Conservation (phyloP, 176 grass and related monocot species). For the Echinochloa phyllopogon region DNA sequence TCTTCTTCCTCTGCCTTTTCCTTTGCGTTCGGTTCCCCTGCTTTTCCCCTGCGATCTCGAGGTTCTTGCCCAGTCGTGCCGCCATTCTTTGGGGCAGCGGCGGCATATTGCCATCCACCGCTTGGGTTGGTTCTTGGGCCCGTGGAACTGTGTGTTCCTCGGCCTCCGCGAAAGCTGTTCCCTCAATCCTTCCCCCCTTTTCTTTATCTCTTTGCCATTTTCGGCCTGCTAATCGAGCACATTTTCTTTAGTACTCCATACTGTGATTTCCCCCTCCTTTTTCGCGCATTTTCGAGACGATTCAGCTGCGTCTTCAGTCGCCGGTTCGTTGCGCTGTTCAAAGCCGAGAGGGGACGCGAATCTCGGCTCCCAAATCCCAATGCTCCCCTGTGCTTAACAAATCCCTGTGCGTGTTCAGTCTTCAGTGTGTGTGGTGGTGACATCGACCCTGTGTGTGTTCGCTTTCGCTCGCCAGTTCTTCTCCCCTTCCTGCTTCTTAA, state of each 20-base stretch:
- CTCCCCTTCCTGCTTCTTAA: conserved; percentile 49
- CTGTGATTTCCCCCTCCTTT: background rate
- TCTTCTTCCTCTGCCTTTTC: background rate
- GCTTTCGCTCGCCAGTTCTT: conserved; percentile 39
- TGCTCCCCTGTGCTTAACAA: conserved; percentile 4
- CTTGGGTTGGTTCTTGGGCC: conserved; percentile 22
- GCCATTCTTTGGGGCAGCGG: background rate
- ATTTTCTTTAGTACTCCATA: background rate
- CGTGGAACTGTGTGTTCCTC: conserved; percentile 32
- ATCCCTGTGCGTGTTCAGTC: background rate
- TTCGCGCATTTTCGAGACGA: conserved; percentile 3
- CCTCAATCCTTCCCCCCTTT: background rate
- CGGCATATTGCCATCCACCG: background rate
- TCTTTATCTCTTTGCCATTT: conserved; percentile 3
- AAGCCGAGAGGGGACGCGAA: background rate
- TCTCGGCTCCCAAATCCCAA: conserved; percentile 36
- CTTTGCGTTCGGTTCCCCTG: background rate
- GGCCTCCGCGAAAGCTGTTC: conserved; percentile 21
- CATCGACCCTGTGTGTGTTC: background rate
- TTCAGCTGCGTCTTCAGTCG: background rate
- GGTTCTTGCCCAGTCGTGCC: conserved; percentile 4
- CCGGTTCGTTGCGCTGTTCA: background rate
- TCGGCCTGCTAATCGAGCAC: background rate
- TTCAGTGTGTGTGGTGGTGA: background rate
- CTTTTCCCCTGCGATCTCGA: conserved; percentile 29